Base-by-base conservation (phyloP, 2,329 filamentous ascomycete genomes). In the Aspergillus awamori region DNA sequence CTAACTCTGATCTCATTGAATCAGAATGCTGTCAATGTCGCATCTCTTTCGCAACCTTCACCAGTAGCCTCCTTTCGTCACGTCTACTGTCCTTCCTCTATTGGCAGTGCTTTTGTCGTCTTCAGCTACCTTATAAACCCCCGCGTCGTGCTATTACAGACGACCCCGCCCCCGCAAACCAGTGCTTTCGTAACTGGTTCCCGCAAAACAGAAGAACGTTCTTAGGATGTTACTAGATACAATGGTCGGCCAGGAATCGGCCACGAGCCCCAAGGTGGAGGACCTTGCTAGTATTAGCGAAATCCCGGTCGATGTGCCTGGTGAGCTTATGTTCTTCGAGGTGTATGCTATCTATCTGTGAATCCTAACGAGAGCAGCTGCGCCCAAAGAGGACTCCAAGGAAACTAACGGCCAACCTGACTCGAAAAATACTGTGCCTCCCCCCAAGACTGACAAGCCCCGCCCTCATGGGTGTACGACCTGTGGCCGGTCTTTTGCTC, bases 391-490 rank as follows among this genome's bases (percentile, higher is more conserved):
- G 28, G 68, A 52, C 30, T 65, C 69, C 54, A 76, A 72, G 60
- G 61, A 61, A 13, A 3, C 70, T 58, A 76, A 71, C 57, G 67
- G 65, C 39, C 68, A 66, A 56, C 59, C 66, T 28, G 69, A 69
- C 56, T 59, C 66, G 48, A 76, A 79, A 63, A 65, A 65, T 49
- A 70, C 68, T 45, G 68, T 74, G 67, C 91, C 91, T 69, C 90
- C 91, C 43, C 90, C 94, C 53, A 99, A 98, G 82, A 97, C 93
- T 65, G 95, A 99, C 79, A 99, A 98, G 82, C 95, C 95, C 59
- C 87, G 94, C 66, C 95, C 95, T 66, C 95, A 99, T 79, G 89
- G 96, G 63, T 99, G 95, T 81, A 87, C 84, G 43, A 98, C 93
- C 52, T 99, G 95, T 77, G 87, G 89, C 71, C 89, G 95, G 67